Conservation (phyloP, 176 grass and related monocot species). For the Saccharum spontaneum region DNA sequence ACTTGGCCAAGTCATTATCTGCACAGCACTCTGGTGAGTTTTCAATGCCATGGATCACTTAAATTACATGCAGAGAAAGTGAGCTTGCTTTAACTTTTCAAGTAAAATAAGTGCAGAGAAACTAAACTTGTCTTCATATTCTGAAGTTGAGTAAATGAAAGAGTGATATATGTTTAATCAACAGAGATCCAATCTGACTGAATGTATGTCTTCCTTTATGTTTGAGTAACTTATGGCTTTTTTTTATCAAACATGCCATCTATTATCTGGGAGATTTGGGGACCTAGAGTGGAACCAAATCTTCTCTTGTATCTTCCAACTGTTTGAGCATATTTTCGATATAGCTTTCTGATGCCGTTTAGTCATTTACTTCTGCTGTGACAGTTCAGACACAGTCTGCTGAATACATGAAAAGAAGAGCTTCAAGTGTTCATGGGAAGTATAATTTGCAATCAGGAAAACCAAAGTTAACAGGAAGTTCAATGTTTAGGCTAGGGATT, state of each 20-base stretch:
- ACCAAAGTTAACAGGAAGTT: conserved; percentile 50
- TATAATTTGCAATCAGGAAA: conserved; percentile 34
- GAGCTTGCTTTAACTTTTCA: background rate
- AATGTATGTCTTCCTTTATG: background rate
- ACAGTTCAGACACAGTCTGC: conserved; percentile 67
- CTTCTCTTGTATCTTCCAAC: background rate
- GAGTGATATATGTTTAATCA: background rate
- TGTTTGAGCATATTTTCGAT: background rate
- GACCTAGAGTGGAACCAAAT: background rate
- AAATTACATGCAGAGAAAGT: background rate
- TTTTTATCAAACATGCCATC: background rate
- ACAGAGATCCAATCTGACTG: background rate
- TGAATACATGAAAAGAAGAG: conserved; percentile 81
- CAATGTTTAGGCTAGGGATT: conserved; percentile 66
- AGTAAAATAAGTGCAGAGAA: background rate
- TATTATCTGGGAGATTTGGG: background rate
- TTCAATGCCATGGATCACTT: background rate
- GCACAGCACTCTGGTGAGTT: conserved; percentile 59
- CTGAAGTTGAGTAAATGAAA: background rate
- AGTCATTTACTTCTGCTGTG: conserved; percentile 21
- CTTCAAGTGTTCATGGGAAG: conserved; percentile 22
- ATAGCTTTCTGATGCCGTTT: conserved; percentile 3
- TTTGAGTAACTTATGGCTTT: background rate
- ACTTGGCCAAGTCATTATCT: conserved; percentile 64
- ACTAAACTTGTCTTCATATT: background rate